Conservation (phyloP, 257 asterid genomes). For the Pogostemon cablin region DNA sequence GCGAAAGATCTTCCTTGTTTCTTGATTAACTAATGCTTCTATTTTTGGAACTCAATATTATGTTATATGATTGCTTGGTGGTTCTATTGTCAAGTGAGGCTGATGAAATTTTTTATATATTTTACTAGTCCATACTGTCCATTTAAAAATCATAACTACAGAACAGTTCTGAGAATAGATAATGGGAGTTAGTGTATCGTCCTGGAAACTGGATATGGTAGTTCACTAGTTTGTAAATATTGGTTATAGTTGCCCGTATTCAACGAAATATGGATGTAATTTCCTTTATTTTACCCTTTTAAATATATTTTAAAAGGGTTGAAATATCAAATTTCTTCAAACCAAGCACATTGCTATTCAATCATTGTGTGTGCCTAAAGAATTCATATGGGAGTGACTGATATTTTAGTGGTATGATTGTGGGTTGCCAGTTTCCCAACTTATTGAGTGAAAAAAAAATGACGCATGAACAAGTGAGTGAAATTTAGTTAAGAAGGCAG, state of each 20-base stretch:
- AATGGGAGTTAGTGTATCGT: background rate
- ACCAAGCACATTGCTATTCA: background rate
- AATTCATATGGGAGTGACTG: background rate
- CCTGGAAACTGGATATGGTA: background rate
- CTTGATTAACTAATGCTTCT: conserved; percentile 2
- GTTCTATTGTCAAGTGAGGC: conserved; percentile 12
- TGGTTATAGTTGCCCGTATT: conserved; percentile 1
- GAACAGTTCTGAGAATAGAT: background rate
- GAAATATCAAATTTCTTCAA: background rate
- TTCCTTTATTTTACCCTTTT: background rate
- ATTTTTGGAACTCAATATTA: background rate
- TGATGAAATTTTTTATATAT: background rate
- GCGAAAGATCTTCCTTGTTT: conserved; percentile 3
- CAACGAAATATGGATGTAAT: background rate
- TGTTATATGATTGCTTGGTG: background rate
- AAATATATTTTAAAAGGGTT: background rate
- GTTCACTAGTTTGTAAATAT: background rate
- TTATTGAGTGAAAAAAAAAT: background rate
- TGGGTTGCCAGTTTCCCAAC: background rate
- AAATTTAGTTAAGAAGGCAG: background rate
- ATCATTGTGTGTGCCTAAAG: background rate
- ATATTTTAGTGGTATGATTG: background rate
- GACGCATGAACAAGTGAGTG: background rate
- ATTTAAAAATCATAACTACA: background rate
- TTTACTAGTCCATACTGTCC: background rate